A percentile compares a stretch with the other conserved stretches of the same genome.
phyloP scores from a whole-genome alignment of 176 grass and related monocot species.

The Triticum monococcum region DNA sequence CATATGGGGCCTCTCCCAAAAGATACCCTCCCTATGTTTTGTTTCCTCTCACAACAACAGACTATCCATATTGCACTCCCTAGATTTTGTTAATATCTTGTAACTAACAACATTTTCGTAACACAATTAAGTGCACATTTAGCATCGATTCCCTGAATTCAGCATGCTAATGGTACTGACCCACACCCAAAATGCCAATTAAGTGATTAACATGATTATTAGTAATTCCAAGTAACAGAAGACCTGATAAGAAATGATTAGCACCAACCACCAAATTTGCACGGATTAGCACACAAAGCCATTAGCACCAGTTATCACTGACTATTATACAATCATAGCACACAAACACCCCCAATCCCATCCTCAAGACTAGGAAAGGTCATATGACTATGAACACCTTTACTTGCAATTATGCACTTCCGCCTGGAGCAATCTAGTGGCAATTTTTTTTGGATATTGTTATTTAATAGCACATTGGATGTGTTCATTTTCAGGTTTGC shows the following conservation, averaged over 20 bases:
- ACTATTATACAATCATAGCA: background rate
- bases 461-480: background rate
- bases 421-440: conserved; percentile 6
- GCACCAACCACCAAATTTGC: background rate
- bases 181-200: background rate
- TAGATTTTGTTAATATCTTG: background rate
- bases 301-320: background rate
- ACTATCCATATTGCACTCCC: background rate
- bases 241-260: background rate
- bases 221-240: background rate
- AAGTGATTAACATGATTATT: background rate
- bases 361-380: background rate
- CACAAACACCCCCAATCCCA: background rate
- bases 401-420: conserved; percentile 23
- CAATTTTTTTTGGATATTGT: background rate
- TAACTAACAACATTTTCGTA: background rate
- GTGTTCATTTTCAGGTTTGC: conserved; percentile 68
- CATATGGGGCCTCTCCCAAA: background rate
- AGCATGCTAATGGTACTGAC: conserved; percentile 7
- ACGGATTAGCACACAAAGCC: background rate
- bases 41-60: background rate
- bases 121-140: background rate
- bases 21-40: background rate
- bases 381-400: conserved; percentile 3
- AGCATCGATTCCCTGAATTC: background rate